phyloP scores from a whole-genome alignment of 495 filamentous ascomycete species.

The Podospora didyma region DNA sequence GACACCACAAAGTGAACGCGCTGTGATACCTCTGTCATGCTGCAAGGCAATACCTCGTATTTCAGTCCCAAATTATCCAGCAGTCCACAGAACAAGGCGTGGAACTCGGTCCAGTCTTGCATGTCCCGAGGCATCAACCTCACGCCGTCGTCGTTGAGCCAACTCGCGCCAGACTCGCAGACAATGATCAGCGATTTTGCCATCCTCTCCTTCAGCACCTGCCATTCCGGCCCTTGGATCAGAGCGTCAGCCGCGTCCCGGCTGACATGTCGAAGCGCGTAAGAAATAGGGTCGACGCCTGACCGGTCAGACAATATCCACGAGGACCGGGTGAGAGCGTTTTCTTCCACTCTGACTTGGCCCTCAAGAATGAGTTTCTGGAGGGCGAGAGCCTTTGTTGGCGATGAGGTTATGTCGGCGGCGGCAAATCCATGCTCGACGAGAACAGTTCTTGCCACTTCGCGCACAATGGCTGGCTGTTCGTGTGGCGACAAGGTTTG shows the following conservation, averaged over 20 bases:
- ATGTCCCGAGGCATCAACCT: conserved; percentile 43
- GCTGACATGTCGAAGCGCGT: conserved; percentile 37
- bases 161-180: conserved; percentile 39
- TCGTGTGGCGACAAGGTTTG: neutral
- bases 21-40: conserved; percentile 7
- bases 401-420: conserved; percentile 34
- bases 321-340: neutral
- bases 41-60: conserved; percentile 22
- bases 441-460: conserved; percentile 44
- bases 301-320: conserved; percentile 54
- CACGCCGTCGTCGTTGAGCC: conserved; percentile 47
- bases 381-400: conserved; percentile 29
- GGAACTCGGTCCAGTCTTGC: conserved; percentile 36
- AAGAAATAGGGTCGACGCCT: conserved; percentile 45
- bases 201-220: conserved; percentile 34
- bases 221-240: conserved; percentile 28
- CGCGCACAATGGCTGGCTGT: conserved; percentile 27
- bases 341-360: conserved; percentile 37
- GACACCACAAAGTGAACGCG: conserved; percentile 23
- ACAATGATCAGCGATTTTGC: conserved; percentile 36
- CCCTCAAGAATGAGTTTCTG: conserved; percentile 44
- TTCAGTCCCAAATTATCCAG: conserved; percentile 17
- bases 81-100: conserved; percentile 27
- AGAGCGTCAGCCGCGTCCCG: conserved; percentile 25
- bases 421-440: conserved; percentile 34